Base-by-base conservation (phyloP, 2,329 filamentous ascomycete genomes). In the Leptographium radiaticola region DNA sequence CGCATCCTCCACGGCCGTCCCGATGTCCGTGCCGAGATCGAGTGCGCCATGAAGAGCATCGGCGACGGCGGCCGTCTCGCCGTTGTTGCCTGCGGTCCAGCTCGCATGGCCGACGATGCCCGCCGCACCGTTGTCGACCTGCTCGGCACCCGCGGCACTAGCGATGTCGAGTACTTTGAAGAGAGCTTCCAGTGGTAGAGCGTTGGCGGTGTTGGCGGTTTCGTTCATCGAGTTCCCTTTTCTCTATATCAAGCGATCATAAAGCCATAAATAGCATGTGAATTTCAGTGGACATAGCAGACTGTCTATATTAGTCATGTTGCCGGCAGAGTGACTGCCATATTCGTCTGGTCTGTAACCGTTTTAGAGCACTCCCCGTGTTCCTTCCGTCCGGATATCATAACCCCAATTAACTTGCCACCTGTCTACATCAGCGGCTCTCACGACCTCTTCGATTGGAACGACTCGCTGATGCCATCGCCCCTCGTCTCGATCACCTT, bases 401-500 rank as follows among this genome's bases (percentile, higher is more conserved):
- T 25, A 25, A 5, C 25, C 25, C 25, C 25, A 25, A 25, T 25
- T 25, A 25, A 3, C 2, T 5, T 25, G 3, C 25, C 25, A 25
- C 25, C 25, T 25, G 25, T 25, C 25, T 25, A 25, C 25, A 25
- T 25, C 25, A 25, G 5, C 25, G 25, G 25, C 25, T 25, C 25
- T 25, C 25, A 25, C 25, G 25, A 25, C 25, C 25, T 25, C 25
- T 25, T 25, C 5, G 25, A 2, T 25, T 55, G 52, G 36, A 55
- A 59, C 38, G 53, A 55, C 52, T 55, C 58, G 2, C 57, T 63
- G 51, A 81, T 79, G 1, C 77, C 76, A 49, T 78, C 70, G 0
- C 71, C 69, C 1, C 71, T 75, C n/a, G 88, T 94, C 68, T 91
- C 89, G 13, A 96, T 86, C 51, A 89, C 84, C 64, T 80, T 80